A percentile compares a stretch with the other conserved stretches of the same genome.
phyloP scores from a whole-genome alignment of 2,329 filamentous ascomycete species.

The Tolypocladium guangdongense region DNA sequence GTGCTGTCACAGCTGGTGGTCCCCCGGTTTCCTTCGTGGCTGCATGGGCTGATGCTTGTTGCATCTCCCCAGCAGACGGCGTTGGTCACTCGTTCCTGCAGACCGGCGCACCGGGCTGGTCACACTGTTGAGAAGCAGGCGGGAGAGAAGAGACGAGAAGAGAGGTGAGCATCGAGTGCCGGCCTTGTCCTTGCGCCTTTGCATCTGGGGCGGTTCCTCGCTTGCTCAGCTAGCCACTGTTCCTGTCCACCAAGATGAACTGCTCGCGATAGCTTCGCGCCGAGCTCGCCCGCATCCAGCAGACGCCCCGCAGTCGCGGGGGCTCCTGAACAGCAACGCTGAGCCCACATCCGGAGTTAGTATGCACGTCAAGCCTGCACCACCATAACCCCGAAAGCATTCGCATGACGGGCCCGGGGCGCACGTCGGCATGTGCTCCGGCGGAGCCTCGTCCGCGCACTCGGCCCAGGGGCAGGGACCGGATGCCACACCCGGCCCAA shows the following conservation, averaged over 20 bases:
- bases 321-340: background rate
- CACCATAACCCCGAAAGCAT: background rate
- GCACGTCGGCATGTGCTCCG: background rate
- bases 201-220: background rate
- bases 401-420: background rate
- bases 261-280: background rate
- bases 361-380: background rate
- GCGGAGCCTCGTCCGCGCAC: background rate
- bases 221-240: background rate
- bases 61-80: background rate
- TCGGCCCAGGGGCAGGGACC: background rate
- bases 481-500: background rate
- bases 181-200: background rate
- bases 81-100: background rate
- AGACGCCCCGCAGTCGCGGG: background rate
- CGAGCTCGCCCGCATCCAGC: background rate
- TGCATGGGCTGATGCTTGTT: too few species aligned
- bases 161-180: background rate
- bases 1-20: background rate
- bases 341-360: background rate
- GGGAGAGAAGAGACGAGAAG: background rate
- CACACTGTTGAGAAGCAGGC: too few species aligned
- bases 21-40: background rate
- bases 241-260: background rate
- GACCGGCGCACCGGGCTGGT: too few species aligned